phyloP scores from a whole-genome alignment of 208 protist genomes.

The Trypanosoma scelopori region DNA sequence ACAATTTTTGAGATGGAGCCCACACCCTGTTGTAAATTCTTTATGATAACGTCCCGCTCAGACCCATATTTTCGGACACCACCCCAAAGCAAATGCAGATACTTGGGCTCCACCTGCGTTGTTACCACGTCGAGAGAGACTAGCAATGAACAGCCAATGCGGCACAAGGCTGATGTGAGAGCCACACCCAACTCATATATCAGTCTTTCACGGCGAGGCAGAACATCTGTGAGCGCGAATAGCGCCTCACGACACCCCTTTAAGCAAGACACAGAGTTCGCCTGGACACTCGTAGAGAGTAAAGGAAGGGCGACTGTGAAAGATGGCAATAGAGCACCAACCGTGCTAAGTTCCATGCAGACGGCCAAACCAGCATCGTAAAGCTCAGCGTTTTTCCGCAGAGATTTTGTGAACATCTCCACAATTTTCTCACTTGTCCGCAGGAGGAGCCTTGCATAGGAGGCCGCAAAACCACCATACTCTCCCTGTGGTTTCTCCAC shows the following conservation, averaged over 20 bases:
- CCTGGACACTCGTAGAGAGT: slow-evolving; percentile 57
- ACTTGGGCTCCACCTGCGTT: slow-evolving; percentile 27
- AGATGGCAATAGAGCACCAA: slow-evolving; percentile 76
- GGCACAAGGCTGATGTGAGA: slow-evolving; percentile 71
- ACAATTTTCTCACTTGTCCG: slow-evolving; percentile 63
- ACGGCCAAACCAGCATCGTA: slow-evolving; percentile 31
- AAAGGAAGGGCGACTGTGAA: slow-evolving; percentile 78
- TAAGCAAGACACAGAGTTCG: slow-evolving; percentile 41
- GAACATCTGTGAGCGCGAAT: slow-evolving; percentile 43
- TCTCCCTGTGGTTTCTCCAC: slow-evolving; percentile 30
- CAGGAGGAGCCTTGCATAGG: slow-evolving; percentile 74
- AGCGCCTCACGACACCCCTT: slow-evolving; percentile 72
- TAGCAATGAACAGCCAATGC: slow-evolving; percentile 73
- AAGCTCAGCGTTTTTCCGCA: slow-evolving; percentile 48
- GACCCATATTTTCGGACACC: slow-evolving; percentile 57
- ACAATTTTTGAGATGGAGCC: slow-evolving; percentile 66
- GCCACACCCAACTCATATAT: slow-evolving; percentile 58
- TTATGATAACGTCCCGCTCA: slow-evolving; percentile 78
- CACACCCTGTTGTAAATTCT: slow-evolving; percentile 81
- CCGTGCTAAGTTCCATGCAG: slow-evolving; percentile 62
- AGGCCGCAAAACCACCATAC: slow-evolving; percentile 30
- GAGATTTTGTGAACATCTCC: slow-evolving; percentile 44
- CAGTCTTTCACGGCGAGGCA: slow-evolving; percentile 29
- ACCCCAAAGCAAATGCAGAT: slow-evolving; percentile 56
- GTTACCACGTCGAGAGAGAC: slow-evolving; percentile 30